Conservation (phyloP, 805 yeast species). For the Diddensiella santjacobensis region DNA sequence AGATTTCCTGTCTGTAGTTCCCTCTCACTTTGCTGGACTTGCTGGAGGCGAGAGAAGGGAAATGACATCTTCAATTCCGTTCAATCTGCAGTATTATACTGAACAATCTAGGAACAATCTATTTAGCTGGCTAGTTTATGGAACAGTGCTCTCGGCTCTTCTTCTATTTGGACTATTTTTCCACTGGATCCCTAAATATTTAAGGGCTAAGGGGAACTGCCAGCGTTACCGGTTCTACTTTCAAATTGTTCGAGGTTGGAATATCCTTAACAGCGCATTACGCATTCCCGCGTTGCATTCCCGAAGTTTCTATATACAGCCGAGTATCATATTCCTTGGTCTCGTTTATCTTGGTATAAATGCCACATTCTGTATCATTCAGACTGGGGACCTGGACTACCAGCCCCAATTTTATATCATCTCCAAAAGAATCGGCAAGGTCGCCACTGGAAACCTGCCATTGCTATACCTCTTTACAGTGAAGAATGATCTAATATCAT, state of each 20-base stretch:
- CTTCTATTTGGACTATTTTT: conserved; percentile 41
- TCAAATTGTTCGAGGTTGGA: conserved; percentile 32
- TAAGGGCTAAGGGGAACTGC: conserved; percentile 24
- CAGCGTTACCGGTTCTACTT: conserved; percentile 27
- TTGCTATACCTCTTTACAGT: conserved; percentile 36
- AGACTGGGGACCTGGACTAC: conserved; percentile 40
- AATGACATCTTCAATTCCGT: conserved; percentile 30
- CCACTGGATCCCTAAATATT: conserved; percentile 40
- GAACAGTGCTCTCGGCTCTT: conserved; percentile 30
- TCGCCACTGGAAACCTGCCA: conserved; percentile 42
- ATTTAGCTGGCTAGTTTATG: conserved; percentile 39
- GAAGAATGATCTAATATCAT: conserved; percentile 41
- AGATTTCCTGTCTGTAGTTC: too few relatives aligned
- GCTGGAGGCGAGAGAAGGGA: background rate
- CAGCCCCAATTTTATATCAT: conserved; percentile 39
- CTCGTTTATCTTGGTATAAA: conserved; percentile 33
- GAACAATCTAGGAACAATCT: conserved; percentile 38
- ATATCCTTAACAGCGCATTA: conserved; percentile 31
- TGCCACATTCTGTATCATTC: conserved; percentile 31
- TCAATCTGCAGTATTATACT: conserved; percentile 37
- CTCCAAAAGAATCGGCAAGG: conserved; percentile 41
- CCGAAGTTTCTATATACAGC: conserved; percentile 30
- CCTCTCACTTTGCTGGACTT: too few relatives aligned
- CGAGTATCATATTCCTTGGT: conserved; percentile 37
- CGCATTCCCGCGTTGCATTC: conserved; percentile 4